phyloP scores from a whole-genome alignment of 495 filamentous ascomycete species.

The Cryomyces minteri region DNA sequence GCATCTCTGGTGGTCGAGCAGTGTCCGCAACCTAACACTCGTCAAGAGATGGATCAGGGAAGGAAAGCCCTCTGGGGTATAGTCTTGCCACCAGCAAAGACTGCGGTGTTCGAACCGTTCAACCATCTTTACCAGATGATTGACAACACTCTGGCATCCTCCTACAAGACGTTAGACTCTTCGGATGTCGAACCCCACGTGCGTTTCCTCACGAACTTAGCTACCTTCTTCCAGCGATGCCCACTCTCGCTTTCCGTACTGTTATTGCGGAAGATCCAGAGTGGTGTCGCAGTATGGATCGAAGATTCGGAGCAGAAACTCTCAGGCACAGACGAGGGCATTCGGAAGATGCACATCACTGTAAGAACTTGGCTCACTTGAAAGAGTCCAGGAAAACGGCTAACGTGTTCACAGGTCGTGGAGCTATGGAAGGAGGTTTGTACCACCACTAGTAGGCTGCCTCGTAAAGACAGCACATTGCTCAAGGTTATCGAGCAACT shows the following conservation, averaged over 20 bases:
- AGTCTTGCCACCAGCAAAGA: constrained; percentile 16
- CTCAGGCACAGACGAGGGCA: neutral
- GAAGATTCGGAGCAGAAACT: constrained; percentile 26
- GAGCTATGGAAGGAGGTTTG: constrained; percentile 13
- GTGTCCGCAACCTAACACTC: constrained; percentile 11
- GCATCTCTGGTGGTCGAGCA: constrained; percentile 13
- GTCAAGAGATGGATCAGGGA: constrained; percentile 38
- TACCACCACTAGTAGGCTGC: constrained; percentile 11
- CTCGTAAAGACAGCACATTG: constrained; percentile 21
- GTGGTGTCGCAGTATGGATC: constrained; percentile 41
- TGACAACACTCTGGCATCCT: constrained; percentile 21
- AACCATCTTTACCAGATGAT: constrained; percentile 39
- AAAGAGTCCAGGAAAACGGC: neutral
- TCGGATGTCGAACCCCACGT: neutral
- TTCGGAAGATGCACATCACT: neutral
- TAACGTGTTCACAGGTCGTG: constrained; percentile 11
- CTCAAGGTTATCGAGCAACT: constrained; percentile 31
- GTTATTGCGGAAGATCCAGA: constrained; percentile 35
- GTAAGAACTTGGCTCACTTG: neutral
- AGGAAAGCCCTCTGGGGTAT: constrained; percentile 41
- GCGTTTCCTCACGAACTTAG: constrained; percentile 16
- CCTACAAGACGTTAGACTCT: constrained; percentile 24
- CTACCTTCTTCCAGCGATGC: constrained; percentile 18
- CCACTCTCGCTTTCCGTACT: constrained; percentile 15
- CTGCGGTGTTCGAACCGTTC: constrained; percentile 35